Percentiles rank a stretch among this genome's conserved stretches.
Evolutionary conservation across 495 filamentous ascomycete species (phyloP).

Genomic region (Neurospora sp.): DNA sequence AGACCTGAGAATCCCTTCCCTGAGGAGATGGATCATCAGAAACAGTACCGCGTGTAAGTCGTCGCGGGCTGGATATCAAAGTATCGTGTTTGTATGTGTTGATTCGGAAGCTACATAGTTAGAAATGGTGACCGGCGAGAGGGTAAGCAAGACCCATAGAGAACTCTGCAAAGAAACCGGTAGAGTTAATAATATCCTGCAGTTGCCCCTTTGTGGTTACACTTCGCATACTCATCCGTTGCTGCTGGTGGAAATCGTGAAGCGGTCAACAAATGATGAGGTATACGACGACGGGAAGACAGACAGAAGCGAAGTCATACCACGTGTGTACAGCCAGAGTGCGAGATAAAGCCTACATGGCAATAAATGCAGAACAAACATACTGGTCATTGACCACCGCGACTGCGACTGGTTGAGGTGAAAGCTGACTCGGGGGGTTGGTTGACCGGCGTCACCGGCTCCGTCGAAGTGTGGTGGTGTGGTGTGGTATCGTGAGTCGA

Average conservation of each 20-base stretch:
- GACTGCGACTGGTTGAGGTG: neutral
- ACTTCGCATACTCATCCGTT: neutral
- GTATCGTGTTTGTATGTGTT: neutral
- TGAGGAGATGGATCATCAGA: neutral
- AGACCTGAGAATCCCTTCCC: neutral
- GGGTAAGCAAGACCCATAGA: neutral
- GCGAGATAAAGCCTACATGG: neutral
- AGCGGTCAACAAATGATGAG: neutral
- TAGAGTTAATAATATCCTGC: neutral
- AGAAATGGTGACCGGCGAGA: neutral
- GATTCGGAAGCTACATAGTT: neutral
- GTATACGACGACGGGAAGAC: neutral
- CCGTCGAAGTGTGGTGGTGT: neutral
- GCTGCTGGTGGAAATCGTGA: neutral
- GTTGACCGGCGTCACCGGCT: neutral
- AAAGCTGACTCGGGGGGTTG: neutral
- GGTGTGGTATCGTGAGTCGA: neutral
- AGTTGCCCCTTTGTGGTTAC: neutral
- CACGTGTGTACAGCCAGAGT: neutral
- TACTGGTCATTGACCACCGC: neutral
- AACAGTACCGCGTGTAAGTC: neutral
- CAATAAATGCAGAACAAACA: neutral
- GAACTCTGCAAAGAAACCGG: neutral
- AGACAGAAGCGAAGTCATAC: neutral
- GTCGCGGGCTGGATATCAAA: neutral